These are phyloP conservation scores for Petrea volubilis DNA, from an alignment of 257 asterid species.

Conservation along the genomic window DNA sequence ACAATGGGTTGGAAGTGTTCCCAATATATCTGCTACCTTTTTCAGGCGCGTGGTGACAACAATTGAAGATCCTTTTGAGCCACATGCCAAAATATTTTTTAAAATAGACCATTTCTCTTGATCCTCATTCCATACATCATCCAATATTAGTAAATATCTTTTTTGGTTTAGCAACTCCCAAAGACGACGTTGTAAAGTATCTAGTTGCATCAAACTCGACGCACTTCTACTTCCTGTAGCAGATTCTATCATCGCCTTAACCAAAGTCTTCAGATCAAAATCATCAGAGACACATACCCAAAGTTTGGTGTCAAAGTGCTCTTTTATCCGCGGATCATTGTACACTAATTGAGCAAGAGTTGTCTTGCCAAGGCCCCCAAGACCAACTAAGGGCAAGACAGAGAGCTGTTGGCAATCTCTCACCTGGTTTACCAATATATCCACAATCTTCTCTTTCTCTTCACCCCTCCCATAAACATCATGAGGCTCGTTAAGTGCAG, in stretches of 20 bases:
- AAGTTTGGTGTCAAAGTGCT: conserved; percentile 18
- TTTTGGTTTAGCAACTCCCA: conserved; percentile 22
- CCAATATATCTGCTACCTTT: conserved; percentile 29
- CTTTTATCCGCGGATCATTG: conserved; percentile 12
- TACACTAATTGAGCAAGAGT: conserved; percentile 24
- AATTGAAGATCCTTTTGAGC: conserved; percentile 25
- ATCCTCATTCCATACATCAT: conserved; percentile 44
- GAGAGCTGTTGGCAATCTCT: conserved; percentile 9
- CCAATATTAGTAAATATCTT: conserved; percentile 30
- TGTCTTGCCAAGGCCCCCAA: conserved; percentile 33
- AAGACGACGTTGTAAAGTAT: conserved; percentile 22
- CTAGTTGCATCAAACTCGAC: neutral
- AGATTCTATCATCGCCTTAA: conserved; percentile 33
- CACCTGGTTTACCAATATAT: conserved; percentile 18
- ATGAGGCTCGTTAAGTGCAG: conserved; percentile 16
- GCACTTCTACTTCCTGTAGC: neutral
- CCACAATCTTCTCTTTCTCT: conserved; percentile 29
- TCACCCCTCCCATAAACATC: conserved; percentile 26
- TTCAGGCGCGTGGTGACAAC: conserved; percentile 31
- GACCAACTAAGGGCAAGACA: conserved; percentile 26
- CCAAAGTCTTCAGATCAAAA: conserved; percentile 26
- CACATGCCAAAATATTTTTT: conserved; percentile 16
- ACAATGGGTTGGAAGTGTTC: conserved; percentile 20
- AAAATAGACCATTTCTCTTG: conserved; percentile 32
- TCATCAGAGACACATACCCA: conserved; percentile 41